Conservation (phyloP, 2,329 filamentous ascomycete species). For the Colletotrichum karsti region DNA sequence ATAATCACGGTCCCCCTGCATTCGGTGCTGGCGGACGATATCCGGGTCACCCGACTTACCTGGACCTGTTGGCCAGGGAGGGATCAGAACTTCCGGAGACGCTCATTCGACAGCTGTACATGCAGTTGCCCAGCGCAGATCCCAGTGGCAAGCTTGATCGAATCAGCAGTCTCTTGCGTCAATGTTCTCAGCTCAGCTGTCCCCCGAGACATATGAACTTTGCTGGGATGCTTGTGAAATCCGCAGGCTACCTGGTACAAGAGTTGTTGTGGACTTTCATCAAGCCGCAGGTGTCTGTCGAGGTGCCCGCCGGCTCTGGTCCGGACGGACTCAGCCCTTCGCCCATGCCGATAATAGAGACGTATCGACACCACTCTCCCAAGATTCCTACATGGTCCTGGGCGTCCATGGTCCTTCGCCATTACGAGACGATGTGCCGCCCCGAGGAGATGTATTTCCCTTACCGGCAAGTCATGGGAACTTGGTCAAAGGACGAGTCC, state of each 20-base stretch:
- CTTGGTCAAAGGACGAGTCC: not conserved
- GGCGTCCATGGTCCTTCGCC: constrained; percentile 6
- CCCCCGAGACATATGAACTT: not conserved
- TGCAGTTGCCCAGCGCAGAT: not conserved
- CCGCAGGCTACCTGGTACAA: not conserved
- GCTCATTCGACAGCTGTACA: not conserved
- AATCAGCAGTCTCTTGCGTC: not conserved
- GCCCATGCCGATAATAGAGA: no score
- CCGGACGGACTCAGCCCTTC: no score
- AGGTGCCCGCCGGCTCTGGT: no score
- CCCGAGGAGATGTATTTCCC: not conserved
- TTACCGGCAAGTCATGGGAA: no score
- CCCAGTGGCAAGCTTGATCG: not conserved
- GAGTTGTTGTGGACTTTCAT: not conserved
- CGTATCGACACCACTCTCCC: not conserved
- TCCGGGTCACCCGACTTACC: not conserved
- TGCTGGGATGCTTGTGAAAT: not conserved
- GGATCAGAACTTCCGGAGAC: not conserved
- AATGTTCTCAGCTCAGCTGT: not conserved
- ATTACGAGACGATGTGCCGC: not conserved
- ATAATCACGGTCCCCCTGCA: not conserved
- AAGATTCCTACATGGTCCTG: constrained; percentile 16
- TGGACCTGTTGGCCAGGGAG: not conserved
- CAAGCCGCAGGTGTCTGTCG: not conserved
- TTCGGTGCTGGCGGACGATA: no score